These are phyloP conservation scores for Ogataea degrootiae DNA, from an alignment of 805 yeast genomes.

Conservation along the genomic window DNA sequence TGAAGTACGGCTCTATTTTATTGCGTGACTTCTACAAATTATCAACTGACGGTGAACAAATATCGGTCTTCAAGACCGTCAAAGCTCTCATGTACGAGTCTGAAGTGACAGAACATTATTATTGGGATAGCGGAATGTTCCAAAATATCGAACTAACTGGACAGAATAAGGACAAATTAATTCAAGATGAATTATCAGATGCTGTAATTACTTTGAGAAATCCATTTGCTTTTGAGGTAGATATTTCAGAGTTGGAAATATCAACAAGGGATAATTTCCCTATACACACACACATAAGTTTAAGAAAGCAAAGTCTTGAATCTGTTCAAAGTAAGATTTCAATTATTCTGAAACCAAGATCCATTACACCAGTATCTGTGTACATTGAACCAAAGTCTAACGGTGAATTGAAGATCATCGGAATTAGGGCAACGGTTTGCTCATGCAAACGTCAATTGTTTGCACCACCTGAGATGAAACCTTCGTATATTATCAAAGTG, in stretches of 20 bases:
- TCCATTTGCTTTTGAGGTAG: constrained; percentile 73
- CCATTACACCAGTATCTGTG: constrained; percentile 35
- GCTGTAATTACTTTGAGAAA: constrained; percentile 61
- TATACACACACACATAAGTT: constrained; percentile 22
- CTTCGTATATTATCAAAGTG: constrained; percentile 1
- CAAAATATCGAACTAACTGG: constrained; percentile 16
- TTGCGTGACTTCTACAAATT: constrained; percentile 52
- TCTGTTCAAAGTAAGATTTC: constrained; percentile 12
- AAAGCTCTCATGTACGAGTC: constrained; percentile 18
- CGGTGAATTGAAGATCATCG: constrained; percentile 47
- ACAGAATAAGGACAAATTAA: constrained; percentile 26
- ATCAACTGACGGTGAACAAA: constrained; percentile 56
- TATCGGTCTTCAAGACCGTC: constrained; percentile 32
- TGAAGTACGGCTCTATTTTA: constrained; percentile 47
- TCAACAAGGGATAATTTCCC: constrained; percentile 23
- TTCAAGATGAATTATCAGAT: constrained; percentile 61
- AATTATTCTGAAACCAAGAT: constrained; percentile 34
- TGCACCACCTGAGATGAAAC: constrained; percentile 3
- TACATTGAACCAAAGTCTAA: constrained; percentile 43
- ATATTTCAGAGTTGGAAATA: constrained; percentile 45
- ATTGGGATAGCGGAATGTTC: constrained; percentile 70
- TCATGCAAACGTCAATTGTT: constrained; percentile 47
- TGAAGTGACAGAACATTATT: constrained; percentile 27
- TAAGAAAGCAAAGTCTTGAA: constrained; percentile 12
- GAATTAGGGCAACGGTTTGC: constrained; percentile 46